Evolutionary conservation across 2,329 filamentous ascomycete genomes (phyloP).

Genomic region (Pezicula neosporulosa): DNA sequence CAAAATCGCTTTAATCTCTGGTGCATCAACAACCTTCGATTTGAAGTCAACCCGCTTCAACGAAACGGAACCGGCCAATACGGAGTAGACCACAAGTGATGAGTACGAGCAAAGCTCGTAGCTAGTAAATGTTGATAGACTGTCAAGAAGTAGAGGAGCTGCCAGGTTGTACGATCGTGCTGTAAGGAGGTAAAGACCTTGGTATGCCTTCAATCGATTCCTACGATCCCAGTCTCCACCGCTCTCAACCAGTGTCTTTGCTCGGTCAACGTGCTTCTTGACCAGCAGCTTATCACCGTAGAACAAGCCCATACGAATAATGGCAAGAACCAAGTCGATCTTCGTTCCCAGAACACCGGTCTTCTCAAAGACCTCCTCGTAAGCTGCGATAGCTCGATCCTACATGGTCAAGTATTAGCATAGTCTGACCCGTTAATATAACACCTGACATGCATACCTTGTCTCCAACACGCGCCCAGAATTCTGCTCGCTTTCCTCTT

Average conservation of each 20-base stretch:
- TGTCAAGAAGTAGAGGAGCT: constrained; percentile 91
- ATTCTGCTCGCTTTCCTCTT: constrained; percentile 91
- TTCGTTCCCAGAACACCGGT: constrained; percentile 95
- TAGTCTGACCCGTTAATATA: background rate
- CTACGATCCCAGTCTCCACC: constrained; percentile 98
- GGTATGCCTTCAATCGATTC: constrained; percentile 98
- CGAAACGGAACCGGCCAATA: constrained; percentile 89
- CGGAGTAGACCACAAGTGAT: constrained; percentile 89
- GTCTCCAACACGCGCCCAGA: constrained; percentile 92
- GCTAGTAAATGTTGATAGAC: constrained; percentile 95
- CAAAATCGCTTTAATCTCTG: constrained; percentile 96
- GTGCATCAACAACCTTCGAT: constrained; percentile 95
- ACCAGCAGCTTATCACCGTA: constrained; percentile 90
- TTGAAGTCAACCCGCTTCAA: constrained; percentile 98
- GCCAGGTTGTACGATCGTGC: constrained; percentile 86
- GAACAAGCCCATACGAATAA: constrained; percentile 93
- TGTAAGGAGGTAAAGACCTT: constrained; percentile 89
- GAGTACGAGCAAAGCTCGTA: constrained; percentile 99
- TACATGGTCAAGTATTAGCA: constrained; percentile 34
- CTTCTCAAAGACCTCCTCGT: constrained; percentile 93
- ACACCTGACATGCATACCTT: constrained; percentile 60
- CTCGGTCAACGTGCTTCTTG: constrained; percentile 90
- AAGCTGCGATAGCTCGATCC: constrained; percentile 92
- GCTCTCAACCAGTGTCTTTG: constrained; percentile 84
- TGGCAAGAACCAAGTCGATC: constrained; percentile 94